Conservation (phyloP, 2,329 filamentous ascomycete species). For the Trichoderma sp. region DNA sequence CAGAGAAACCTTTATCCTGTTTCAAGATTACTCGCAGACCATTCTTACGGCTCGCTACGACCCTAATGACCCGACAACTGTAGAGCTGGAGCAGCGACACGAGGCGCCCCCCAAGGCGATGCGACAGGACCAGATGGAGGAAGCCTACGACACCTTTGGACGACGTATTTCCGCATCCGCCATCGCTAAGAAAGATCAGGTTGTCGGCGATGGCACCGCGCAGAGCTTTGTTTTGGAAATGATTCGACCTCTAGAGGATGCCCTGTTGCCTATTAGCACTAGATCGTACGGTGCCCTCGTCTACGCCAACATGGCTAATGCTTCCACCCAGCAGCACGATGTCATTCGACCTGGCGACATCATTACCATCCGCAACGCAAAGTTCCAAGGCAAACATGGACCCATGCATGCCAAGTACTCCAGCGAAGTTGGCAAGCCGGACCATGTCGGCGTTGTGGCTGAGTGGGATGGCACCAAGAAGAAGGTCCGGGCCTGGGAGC, state of each 20-base stretch:
- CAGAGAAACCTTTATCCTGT: constrained; percentile 83
- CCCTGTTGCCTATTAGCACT: constrained; percentile 79
- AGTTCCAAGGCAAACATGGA: constrained; percentile 92
- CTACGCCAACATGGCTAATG: constrained; percentile 93
- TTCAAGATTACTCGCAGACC: constrained; percentile 94
- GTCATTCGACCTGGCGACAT: constrained; percentile 94
- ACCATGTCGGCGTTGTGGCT: constrained; percentile 85
- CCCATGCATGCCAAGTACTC: constrained; percentile 94
- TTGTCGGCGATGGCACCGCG: constrained; percentile 82
- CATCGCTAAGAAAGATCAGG: constrained; percentile 68
- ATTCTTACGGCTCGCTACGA: constrained; percentile 80
- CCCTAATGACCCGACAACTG: constrained; percentile 67
- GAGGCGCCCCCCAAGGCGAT: constrained; percentile 76
- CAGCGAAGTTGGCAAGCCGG: constrained; percentile 79
- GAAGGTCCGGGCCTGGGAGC: constrained; percentile 93
- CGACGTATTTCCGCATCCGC: constrained; percentile 71
- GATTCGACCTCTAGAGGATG: constrained; percentile 68
- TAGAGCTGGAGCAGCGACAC: constrained; percentile 78
- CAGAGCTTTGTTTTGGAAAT: constrained; percentile 76
- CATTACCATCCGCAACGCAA: constrained; percentile 85
- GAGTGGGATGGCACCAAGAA: constrained; percentile 99
- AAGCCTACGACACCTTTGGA: constrained; percentile 78
- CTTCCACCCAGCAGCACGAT: constrained; percentile 82
- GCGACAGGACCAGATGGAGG: constrained; percentile 90
- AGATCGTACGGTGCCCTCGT: constrained; percentile 88